phyloP scores from a whole-genome alignment of 2,329 filamentous ascomycete genomes.

The Botrytis paeoniae region DNA sequence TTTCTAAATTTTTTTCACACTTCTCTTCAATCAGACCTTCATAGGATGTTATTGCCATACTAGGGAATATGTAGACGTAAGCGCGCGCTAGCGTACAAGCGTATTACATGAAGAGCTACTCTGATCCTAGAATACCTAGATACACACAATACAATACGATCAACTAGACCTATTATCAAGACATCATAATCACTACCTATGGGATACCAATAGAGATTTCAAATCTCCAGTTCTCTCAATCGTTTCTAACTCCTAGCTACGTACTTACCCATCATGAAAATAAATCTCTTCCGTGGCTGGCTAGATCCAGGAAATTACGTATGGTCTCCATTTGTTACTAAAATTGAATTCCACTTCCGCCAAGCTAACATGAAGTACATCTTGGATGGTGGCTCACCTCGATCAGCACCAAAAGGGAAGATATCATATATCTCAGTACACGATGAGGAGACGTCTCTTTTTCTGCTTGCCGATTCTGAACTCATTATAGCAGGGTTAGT shows the following conservation, averaged over 20 bases:
- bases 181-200: neutral
- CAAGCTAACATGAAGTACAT: slow-evolving; percentile 49
- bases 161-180: neutral
- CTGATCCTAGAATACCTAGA: neutral
- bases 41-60: neutral
- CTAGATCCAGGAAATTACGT: slow-evolving; percentile 43
- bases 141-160: neutral
- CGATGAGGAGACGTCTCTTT: neutral
- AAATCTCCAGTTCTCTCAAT: neutral
- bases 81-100: neutral
- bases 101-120: neutral
- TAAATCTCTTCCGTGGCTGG: slow-evolving; percentile 52
- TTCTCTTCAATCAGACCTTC: neutral
- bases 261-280: neutral
- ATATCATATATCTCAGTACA: slow-evolving; percentile 49
- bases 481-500: slow-evolving; percentile 52
- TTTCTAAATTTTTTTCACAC: neutral
- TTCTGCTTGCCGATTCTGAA: slow-evolving; percentile 48
- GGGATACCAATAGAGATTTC: neutral
- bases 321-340: slow-evolving; percentile 57
- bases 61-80: neutral
- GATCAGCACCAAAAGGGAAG: slow-evolving; percentile 53
- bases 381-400: slow-evolving; percentile 45
- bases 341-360: slow-evolving; percentile 60
- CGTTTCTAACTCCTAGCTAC: neutral